These are phyloP conservation scores for Rachicladosporium sp. DNA, from an alignment of 2,329 filamentous ascomycete genomes.

Conservation along the genomic window DNA sequence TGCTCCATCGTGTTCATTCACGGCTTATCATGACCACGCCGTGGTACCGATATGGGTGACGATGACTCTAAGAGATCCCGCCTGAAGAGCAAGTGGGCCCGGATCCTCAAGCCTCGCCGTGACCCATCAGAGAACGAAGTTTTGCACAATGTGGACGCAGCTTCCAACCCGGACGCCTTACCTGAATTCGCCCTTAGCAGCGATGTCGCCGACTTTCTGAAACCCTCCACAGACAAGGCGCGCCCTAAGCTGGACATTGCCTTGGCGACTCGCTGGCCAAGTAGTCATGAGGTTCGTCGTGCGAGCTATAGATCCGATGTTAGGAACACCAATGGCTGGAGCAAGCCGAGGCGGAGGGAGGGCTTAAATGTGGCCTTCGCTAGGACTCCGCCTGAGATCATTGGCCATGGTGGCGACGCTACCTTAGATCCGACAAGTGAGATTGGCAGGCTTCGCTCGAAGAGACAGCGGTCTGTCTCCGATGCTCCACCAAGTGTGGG, in stretches of 20 bases:
- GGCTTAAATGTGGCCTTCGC: constrained; percentile 64
- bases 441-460: constrained; percentile 48
- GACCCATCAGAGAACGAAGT: constrained; percentile 1
- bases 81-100: constrained; percentile 23
- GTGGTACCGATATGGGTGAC: constrained; percentile 7
- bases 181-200: constrained; percentile 12
- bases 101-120: constrained; percentile 15
- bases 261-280: constrained; percentile 40
- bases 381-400: constrained; percentile 61
- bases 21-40: no score
- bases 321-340: constrained; percentile 12
- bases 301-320: constrained; percentile 1
- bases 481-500: no score
- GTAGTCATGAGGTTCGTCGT: constrained; percentile 29
- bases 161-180: neutral
- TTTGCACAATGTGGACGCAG: neutral
- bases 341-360: constrained; percentile 42
- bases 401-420: constrained; percentile 86
- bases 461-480: constrained; percentile 12
- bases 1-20: no score
- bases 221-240: constrained; percentile 36
- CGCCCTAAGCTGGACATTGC: constrained; percentile 37
- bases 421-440: constrained; percentile 59
- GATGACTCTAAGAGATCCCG: constrained; percentile 12
- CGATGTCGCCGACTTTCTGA: constrained; percentile 47